Evolutionary conservation across 2,329 filamentous ascomycete species (phyloP), one percentile per base, ranked within the genome.

Genomic region (Apiospora malaysiana): DNA sequence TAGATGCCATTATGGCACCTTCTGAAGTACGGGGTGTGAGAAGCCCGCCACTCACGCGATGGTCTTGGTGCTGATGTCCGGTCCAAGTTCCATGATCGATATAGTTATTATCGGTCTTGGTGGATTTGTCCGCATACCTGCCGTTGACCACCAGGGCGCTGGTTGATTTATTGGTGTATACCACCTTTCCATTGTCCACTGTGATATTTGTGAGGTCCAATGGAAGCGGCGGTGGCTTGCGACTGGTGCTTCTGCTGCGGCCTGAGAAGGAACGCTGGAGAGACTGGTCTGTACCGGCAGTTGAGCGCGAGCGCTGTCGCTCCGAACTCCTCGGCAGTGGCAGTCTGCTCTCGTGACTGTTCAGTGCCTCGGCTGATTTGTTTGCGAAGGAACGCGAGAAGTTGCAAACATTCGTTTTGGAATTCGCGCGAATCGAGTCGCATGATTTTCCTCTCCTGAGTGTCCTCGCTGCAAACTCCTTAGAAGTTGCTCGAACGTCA

Each of bases 21-120:
- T 73, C 72, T 10, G 69, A 43, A 67, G 75, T 27, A 68, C 59
- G 21, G 37, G 70, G 23, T 14, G 63, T 27, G 14, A 68, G 40
- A 1, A 80, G 74, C 8, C 76, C 77, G 1, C 79, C 78, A 75
- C 85, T 82, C 0, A 81, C 82, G 18, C 83, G 83, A 12, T 80
- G 79, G 73, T 86, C 82, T 23, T 83, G 78, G 69, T 83, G 84
- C 0, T 73, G 37, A 9, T 69, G 68, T 21, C 73, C 74, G 14
- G 73, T 74, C 68, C 59, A 66, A 6, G 73, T 75, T 6, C 70
- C 66, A 68, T 75, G 21, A 75, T 75, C 70, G 70, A 76, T 47
- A 74, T 76, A 70, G 72, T 73, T 73, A 25, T 40, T 46, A 7
- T 45, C 74, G 8, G 77, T 69, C 66, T 68, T 75, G 37, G 72